Conservation (phyloP, 371 early-diverging fungal genomes). For the Dichotomocladium elegans region DNA sequence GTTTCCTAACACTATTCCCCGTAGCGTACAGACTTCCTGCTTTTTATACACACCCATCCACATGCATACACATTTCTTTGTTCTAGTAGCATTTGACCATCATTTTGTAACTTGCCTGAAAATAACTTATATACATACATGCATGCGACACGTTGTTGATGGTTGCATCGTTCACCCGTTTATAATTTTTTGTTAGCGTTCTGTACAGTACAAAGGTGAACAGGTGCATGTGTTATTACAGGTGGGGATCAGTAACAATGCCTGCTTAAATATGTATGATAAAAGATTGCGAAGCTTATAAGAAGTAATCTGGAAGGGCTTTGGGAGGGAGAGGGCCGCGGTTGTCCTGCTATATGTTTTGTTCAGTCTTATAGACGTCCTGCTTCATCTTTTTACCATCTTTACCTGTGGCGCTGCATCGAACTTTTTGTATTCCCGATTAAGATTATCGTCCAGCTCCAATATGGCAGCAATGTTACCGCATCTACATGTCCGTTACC, state of each 20-base stretch:
- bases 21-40: background rate
- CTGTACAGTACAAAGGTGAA: background rate
- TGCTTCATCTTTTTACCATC: too few relatives aligned
- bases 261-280: background rate
- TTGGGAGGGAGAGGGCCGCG: constrained; percentile 76
- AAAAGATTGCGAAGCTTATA: constrained; percentile 41
- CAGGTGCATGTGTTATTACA: background rate
- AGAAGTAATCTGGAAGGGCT: constrained; percentile 89
- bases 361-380: too few relatives aligned
- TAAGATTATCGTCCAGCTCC: constrained; percentile 91
- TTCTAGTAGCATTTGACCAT: too few relatives aligned
- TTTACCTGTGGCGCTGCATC: constrained; percentile 77
- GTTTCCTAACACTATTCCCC: background rate
- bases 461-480: constrained; percentile 99
- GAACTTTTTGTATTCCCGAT: constrained; percentile 80
- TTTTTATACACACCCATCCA: background rate
- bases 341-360: constrained; percentile 57
- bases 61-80: background rate
- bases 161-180: too few relatives aligned
- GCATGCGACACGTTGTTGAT: too few relatives aligned
- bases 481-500: too few relatives aligned
- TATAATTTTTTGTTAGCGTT: too few relatives aligned
- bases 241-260: background rate
- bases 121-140: too few relatives aligned
- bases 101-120: too few relatives aligned